Percentiles rank a stretch among this genome's conserved stretches.
Conservation (phyloP, 306 rosid genomes). For the Medicago truncatula region DNA sequence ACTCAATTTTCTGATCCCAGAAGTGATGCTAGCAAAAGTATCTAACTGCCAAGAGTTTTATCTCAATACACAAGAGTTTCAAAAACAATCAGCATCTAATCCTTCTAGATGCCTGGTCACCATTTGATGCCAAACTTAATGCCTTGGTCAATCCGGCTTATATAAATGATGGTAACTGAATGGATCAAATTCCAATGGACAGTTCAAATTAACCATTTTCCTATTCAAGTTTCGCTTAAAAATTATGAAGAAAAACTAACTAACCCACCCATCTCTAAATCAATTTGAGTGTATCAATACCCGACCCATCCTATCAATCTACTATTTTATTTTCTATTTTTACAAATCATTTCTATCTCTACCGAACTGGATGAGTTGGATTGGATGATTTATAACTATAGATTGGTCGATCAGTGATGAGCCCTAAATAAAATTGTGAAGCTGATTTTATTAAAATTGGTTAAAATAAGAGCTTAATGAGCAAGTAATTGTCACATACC, state of each 20-base stretch:
- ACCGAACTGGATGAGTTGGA: not conserved
- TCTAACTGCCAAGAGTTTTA: not conserved
- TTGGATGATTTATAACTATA: not conserved
- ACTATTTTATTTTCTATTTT: too few species aligned
- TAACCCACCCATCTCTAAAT: not conserved
- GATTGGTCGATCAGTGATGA: not conserved
- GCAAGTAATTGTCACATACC: conserved; percentile 48
- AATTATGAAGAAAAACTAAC: conserved; percentile 7
- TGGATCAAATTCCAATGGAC: conserved; percentile 5
- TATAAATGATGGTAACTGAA: not conserved
- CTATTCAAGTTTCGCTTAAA: conserved; percentile 1
- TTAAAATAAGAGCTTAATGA: not conserved
- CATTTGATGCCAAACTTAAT: not conserved
- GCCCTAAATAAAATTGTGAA: not conserved
- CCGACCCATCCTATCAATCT: conserved; percentile 5
- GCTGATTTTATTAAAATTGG: not conserved
- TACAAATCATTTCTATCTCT: too few species aligned
- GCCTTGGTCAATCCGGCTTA: not conserved
- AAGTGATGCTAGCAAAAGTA: not conserved
- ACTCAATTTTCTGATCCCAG: not conserved
- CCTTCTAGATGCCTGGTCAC: not conserved
- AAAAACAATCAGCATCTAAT: not conserved
- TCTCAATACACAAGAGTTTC: not conserved
- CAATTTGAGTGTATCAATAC: not conserved
- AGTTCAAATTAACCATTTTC: not conserved